phyloP scores from a whole-genome alignment of 306 rosid genomes.

The Sophora flavescens region DNA sequence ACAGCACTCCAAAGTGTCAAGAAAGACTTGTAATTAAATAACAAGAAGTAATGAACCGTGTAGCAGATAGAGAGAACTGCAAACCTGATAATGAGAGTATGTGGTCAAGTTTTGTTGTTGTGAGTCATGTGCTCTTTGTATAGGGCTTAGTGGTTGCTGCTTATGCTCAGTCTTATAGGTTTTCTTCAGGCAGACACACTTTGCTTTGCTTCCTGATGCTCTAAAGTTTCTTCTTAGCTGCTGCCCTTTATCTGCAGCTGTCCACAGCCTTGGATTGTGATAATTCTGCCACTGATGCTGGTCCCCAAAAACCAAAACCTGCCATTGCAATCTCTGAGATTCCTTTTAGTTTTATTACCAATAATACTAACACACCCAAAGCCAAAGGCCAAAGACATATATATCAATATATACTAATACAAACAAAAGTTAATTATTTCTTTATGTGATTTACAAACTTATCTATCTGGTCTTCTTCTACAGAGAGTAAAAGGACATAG shows the following conservation, averaged over 20 bases:
- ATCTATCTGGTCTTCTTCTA: slow-evolving; percentile 17
- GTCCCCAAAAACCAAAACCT: slow-evolving; percentile 60
- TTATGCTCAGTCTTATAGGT: slow-evolving; percentile 9
- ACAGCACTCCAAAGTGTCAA: not conserved
- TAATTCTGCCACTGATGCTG: slow-evolving; percentile 47
- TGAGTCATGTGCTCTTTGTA: slow-evolving; percentile 31
- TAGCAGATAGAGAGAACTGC: not conserved
- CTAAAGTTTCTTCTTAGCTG: slow-evolving; percentile 33
- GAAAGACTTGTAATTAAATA: not conserved
- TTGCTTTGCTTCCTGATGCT: slow-evolving; percentile 17
- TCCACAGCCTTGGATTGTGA: slow-evolving; percentile 45
- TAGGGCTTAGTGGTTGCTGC: slow-evolving; percentile 31
- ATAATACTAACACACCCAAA: slow-evolving; percentile 45
- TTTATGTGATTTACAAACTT: slow-evolving; percentile 31
- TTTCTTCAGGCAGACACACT: slow-evolving; percentile 24
- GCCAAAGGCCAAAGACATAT: slow-evolving; percentile 45
- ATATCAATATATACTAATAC: slow-evolving; percentile 30
- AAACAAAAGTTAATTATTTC: slow-evolving; percentile 33
- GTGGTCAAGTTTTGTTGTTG: slow-evolving; percentile 40
- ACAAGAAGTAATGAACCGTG: not conserved
- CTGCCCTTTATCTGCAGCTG: slow-evolving; percentile 48
- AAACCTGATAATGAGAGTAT: slow-evolving; percentile 1
- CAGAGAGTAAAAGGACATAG: slow-evolving; percentile 29
- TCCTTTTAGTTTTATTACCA: slow-evolving; percentile 49
- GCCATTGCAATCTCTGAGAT: slow-evolving; percentile 56